Conservation (phyloP, 2,329 filamentous ascomycete species). For the Trematosphaeria pertusa region DNA sequence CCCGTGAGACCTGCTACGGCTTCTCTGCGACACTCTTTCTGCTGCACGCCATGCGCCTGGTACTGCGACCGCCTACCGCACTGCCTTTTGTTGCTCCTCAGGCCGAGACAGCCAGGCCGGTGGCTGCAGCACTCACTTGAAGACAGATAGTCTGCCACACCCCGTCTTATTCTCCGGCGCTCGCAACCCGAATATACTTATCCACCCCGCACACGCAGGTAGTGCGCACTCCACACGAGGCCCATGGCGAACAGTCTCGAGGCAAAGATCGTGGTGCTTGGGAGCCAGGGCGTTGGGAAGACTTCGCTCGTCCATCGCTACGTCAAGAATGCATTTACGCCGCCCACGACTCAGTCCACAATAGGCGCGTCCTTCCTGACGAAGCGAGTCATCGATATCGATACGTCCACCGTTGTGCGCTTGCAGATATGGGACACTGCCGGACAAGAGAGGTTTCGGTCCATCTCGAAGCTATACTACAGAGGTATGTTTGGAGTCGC, state of each 20-base stretch:
- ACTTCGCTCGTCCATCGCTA: conserved; percentile 79
- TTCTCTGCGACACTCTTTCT: conserved; percentile 14
- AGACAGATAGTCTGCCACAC: background rate
- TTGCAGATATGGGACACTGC: conserved; percentile 97
- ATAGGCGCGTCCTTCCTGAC: conserved; percentile 66
- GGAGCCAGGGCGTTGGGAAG: conserved; percentile 80
- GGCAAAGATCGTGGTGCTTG: conserved; percentile 82
- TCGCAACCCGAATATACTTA: background rate
- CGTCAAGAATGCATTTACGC: conserved; percentile 74
- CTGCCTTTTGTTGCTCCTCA: conserved; percentile 23
- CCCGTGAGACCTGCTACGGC: conserved; percentile 19
- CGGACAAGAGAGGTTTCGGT: conserved; percentile 93
- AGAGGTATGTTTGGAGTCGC: conserved; percentile 55
- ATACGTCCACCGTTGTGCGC: conserved; percentile 86
- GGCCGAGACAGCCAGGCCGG: conserved; percentile 13
- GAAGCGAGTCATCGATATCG: conserved; percentile 73
- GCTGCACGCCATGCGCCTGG: conserved; percentile 41
- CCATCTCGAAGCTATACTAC: conserved; percentile 95
- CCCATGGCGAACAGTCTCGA: conserved; percentile 67
- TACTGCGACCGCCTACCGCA: conserved; percentile 25
- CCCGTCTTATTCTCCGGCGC: conserved; percentile 1
- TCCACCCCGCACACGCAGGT: background rate
- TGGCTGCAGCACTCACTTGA: conserved; percentile 11
- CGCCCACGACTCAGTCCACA: conserved; percentile 57
- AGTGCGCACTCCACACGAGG: background rate